Conservation (phyloP, 2,329 filamentous ascomycete genomes). For the Didymella arachidicola region DNA sequence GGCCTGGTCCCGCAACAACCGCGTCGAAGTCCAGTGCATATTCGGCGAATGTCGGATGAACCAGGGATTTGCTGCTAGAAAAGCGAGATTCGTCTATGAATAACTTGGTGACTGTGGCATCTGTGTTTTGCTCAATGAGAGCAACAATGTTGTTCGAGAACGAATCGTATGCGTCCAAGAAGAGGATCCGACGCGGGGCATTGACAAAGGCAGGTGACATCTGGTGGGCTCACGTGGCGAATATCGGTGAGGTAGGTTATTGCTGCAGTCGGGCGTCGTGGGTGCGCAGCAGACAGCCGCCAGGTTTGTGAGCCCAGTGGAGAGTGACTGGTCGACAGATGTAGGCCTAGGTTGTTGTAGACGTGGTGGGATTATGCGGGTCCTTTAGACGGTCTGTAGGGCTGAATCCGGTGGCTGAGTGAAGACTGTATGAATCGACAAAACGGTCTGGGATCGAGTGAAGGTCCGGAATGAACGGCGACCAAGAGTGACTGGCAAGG, state of each 20-base stretch:
- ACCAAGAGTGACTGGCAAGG: neutral
- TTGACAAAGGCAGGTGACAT: constrained; percentile 43
- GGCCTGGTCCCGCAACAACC: constrained; percentile 88
- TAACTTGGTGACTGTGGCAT: constrained; percentile 73
- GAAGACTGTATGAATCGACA: neutral
- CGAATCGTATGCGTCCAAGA: constrained; percentile 95
- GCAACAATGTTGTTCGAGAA: constrained; percentile 95
- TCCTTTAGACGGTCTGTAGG: neutral
- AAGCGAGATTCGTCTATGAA: constrained; percentile 65
- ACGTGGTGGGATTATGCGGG: constrained; percentile 1
- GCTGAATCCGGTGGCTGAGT: constrained; percentile 3
- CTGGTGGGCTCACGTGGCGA: constrained; percentile 18
- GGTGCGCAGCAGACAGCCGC: neutral
- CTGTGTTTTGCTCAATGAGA: constrained; percentile 74
- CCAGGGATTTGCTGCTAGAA: constrained; percentile 22
- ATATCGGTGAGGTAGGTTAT: neutral
- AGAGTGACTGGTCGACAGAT: neutral
- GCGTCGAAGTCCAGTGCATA: constrained; percentile 74
- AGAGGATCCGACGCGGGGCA: constrained; percentile 68
- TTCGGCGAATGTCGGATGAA: constrained; percentile 48
- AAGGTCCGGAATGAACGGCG: neutral
- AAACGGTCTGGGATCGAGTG: neutral
- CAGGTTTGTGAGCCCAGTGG: neutral
- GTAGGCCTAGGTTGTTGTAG: neutral
- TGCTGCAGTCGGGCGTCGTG: neutral